Base-by-base conservation (phyloP, 208 protist species). In the Acanthamoeba rhysodes region DNA sequence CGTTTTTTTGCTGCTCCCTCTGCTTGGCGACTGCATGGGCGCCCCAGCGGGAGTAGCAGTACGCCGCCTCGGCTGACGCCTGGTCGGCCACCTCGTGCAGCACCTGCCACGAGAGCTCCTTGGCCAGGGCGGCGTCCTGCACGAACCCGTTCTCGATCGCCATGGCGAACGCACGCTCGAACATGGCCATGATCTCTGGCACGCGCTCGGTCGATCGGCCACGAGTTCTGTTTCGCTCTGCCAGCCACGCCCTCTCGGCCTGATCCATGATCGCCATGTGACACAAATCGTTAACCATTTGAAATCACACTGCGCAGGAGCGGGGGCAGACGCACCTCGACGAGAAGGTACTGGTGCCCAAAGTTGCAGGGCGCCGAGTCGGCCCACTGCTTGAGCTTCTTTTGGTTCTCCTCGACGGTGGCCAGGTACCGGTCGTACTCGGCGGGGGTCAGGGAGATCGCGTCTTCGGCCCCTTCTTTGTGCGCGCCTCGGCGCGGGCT, bases 61-160 rank as follows among this genome's bases (percentile, higher is more conserved):
- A 24, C 14, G 76, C 76, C 76, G 76, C 16, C 76, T 85, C 76
- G 45, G 76, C 76, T 6, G 76, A 24, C 22, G 76, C 76, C 76
- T 85, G 76, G 27, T 22, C 76, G 76, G 45, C 48, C 76, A 85
- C 59, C 50, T 12, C 50, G 22, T 41, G 80, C n/a, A 88, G 64
- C n/a, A 66, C 27, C 80, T 88, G 80, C 80, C 80, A 88, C 6
- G 62, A 76, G 88, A 93, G 88, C 66, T 93, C 88, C 32, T 93
- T 74, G 45, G 88, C 88, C 22, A 93, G 62, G 10, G 88, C 88
- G 45, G 88, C 88, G 66, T 93, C 88, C 88, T 74, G 88, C 2
- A 80, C 7, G 62, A 76, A 93, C 6, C 88, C 88, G 18, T 93
- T 24, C n/a, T 45, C 16, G 37, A 41, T 41, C 37, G 37, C 37